Evolutionary conservation across 2,329 filamentous ascomycete genomes (phyloP).

Genomic region (Microcyclospora tardicrescens): DNA sequence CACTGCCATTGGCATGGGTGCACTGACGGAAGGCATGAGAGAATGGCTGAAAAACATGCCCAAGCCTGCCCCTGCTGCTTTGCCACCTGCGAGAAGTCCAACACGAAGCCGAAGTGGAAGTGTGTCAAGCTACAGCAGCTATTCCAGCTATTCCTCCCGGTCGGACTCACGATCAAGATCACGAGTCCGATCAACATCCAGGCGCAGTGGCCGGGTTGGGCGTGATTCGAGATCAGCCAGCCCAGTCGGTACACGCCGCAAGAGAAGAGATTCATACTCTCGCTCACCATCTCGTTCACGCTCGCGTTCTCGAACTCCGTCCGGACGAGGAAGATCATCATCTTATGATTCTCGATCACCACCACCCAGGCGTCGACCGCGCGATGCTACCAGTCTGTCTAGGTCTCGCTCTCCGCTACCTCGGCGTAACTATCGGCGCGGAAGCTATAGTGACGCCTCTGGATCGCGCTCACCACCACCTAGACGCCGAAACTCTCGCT

Average conservation of each 20-base stretch:
- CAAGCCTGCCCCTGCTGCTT: conserved; percentile 63
- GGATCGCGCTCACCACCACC: conserved; percentile 20
- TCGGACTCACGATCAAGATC: conserved; percentile 21
- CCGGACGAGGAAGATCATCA: conserved; percentile 8
- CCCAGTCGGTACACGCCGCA: conserved; percentile 1
- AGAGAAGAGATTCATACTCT: conserved; percentile 4
- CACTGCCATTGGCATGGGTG: conserved; percentile 92
- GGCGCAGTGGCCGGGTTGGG: background rate
- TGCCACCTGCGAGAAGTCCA: conserved; percentile 36
- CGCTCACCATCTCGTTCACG: conserved; percentile 7
- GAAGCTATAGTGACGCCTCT: conserved; percentile 12
- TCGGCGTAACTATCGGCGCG: conserved; percentile 9
- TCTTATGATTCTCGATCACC: conserved; percentile 18
- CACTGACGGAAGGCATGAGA: conserved; percentile 87
- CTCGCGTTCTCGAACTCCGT: conserved; percentile 2
- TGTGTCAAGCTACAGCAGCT: conserved; percentile 57
- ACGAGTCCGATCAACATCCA: conserved; percentile 15
- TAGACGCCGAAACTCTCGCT: conserved; percentile 11
- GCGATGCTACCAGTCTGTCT: conserved; percentile 5
- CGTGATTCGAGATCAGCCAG: conserved; percentile 1
- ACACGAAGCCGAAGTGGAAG: conserved; percentile 45
- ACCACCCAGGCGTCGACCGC: conserved; percentile 7
- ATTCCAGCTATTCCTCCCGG: conserved; percentile 71
- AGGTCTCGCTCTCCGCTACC: conserved; percentile 8
- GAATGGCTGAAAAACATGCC: conserved; percentile 81